Conservation (phyloP, 2,329 filamentous ascomycete species). For the Alternaria angustiovoidea region DNA sequence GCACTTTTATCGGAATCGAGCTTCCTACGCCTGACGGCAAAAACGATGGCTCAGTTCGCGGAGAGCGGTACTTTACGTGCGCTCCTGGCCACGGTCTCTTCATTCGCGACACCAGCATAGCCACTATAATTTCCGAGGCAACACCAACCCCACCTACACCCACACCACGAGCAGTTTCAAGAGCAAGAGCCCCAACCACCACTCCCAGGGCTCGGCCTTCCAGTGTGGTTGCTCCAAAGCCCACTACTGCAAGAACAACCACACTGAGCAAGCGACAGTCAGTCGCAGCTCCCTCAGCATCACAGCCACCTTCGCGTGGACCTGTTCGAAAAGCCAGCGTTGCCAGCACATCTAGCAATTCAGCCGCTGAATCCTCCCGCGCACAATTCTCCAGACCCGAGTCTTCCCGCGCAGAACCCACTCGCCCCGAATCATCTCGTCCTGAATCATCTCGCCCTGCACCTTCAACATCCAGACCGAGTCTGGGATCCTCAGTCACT, state of each 20-base stretch:
- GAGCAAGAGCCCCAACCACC: constrained; percentile 22
- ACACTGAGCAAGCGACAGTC: constrained; percentile 33
- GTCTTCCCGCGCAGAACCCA: neutral
- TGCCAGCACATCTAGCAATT: constrained; percentile 22
- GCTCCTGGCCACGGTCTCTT: constrained; percentile 79
- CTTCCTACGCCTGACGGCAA: constrained; percentile 84
- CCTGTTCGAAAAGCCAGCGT: constrained; percentile 32
- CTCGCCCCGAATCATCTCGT: constrained; percentile 7
- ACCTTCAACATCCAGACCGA: constrained; percentile 20
- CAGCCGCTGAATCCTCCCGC: constrained; percentile 12
- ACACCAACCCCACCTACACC: constrained; percentile 48
- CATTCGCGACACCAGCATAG: constrained; percentile 75
- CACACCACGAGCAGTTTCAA: constrained; percentile 14
- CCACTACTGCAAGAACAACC: constrained; percentile 22
- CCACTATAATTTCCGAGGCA: constrained; percentile 57
- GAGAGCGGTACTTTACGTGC: constrained; percentile 89
- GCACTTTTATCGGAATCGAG: constrained; percentile 90
- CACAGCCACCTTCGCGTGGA: constrained; percentile 16
- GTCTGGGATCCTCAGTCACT: constrained; percentile 25
- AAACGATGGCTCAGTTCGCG: constrained; percentile 92
- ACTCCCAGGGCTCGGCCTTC: constrained; percentile 32
- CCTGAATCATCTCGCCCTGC: constrained; percentile 9
- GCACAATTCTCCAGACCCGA: constrained; percentile 3
- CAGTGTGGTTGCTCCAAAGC: constrained; percentile 30
- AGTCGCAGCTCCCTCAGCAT: constrained; percentile 23